Evolutionary conservation across 163 green algal genomes (phyloP).

Genomic region (Prototheca wickerhamii): DNA sequence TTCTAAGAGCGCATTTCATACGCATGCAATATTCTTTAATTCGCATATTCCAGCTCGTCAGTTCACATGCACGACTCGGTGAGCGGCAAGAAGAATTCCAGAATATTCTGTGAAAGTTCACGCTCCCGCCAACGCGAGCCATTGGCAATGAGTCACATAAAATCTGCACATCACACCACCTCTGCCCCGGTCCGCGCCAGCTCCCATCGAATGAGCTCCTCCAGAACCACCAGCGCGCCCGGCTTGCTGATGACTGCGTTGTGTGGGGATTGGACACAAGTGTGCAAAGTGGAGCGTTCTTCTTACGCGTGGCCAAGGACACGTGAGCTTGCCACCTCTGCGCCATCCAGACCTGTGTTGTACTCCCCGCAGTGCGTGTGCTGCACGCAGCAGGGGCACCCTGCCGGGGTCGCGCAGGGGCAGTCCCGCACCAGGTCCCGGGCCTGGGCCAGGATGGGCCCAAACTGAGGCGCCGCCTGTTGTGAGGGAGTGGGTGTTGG

Average conservation of each 20-base stretch:
- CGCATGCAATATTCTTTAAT: no score
- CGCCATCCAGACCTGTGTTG: conserved; percentile 12
- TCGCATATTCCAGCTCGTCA: no score
- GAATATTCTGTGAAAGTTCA: no score
- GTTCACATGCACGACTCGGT: no score
- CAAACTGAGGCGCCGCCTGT: conserved; percentile 67
- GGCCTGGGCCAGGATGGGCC: conserved; percentile 56
- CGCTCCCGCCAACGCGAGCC: no score
- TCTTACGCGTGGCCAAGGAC: not conserved
- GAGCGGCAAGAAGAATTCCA: no score
- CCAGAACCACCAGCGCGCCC: conserved; percentile 52
- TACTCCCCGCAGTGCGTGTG: conserved; percentile 64
- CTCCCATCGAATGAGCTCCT: conserved; percentile 16
- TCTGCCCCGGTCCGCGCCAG: conserved; percentile 43
- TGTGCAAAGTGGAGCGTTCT: not conserved
- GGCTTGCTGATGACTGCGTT: conserved; percentile 75
- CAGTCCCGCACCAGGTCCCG: conserved; percentile 67
- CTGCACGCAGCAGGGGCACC: conserved; percentile 82
- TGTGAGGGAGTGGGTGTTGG: no score
- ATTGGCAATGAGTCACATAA: no score
- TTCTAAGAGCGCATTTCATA: no score
- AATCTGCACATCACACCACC: no score
- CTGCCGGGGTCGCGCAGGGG: conserved; percentile 47
- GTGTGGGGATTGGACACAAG: conserved; percentile 31
- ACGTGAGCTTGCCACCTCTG: not conserved